Evolutionary conservation across 768 basidiomycete species (phyloP), one percentile per base, ranked within the genome.

Genomic region (Dioszegia crocea): DNA sequence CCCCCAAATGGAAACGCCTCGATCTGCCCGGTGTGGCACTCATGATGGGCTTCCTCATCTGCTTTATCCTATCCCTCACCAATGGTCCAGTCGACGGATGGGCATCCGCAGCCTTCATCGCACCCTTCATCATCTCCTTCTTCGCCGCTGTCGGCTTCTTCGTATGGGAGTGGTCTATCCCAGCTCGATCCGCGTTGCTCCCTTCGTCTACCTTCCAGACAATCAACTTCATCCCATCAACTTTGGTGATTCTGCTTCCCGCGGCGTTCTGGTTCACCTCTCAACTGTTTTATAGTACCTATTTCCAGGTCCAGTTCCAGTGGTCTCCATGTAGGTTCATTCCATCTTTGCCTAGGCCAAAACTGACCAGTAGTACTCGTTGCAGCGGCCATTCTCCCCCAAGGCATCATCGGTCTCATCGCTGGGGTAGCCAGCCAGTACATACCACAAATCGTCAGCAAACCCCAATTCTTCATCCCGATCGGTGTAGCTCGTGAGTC

Each of bases 61-160:
- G 67, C 53, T 77, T 75, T 62, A 75, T 75, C 59, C 62, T 75
- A 23, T 52, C 63, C 21, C 57, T 74, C 17, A 74, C 76, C 74
- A 50, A 76, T 77, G 83, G 82, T 24, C 80, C 84, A 8, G 77
- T 78, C 19, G 71, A 70, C 49, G 83, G 84, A 19, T 85, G 84
- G 84, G 69, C 66, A 4, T 69, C 78, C 0, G 78, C 81, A 5
- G 60, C 70, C n/a, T 82, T 84, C 56, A 68, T 84, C 51, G 77
- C 72, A 4, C 80, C 82, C 0, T 72, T 85, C 39, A 67, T 83
- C 8, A 64, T 84, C 27, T 80, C 83, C 4, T 65, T 82, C 58
- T 27, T 79, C 11, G 59, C 82, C 9, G 65, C 75, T 40, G 64
- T 72, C 24, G 71, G 56, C 0, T 85, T 85, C 76, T 82, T 85